phyloP scores from a whole-genome alignment of 2,329 filamentous ascomycete genomes.

The Chaetomiaceae sp. region DNA sequence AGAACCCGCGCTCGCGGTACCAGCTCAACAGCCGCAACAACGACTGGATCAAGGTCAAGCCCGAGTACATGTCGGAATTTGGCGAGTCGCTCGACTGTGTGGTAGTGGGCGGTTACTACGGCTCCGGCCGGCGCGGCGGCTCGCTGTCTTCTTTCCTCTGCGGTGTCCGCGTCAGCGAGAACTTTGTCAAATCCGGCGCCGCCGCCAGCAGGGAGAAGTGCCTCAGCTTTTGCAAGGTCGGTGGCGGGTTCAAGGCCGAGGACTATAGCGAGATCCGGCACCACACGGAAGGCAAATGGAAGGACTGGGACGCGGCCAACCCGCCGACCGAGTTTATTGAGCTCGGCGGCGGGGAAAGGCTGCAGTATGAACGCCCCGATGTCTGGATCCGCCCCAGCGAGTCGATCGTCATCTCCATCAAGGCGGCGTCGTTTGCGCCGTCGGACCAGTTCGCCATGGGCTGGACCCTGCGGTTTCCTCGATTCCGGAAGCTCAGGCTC shows the following conservation, averaged over 20 bases:
- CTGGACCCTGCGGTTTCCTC: constrained; percentile 82
- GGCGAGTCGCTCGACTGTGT: constrained; percentile 89
- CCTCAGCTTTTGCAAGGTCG: constrained; percentile 96
- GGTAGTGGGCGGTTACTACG: constrained; percentile 88
- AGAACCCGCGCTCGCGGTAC: constrained; percentile 87
- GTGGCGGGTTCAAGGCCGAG: constrained; percentile 80
- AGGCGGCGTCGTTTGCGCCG: constrained; percentile 71
- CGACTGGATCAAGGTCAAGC: constrained; percentile 98
- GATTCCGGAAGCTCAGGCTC: constrained; percentile 75
- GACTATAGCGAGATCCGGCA: constrained; percentile 83
- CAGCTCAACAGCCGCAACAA: constrained; percentile 84
- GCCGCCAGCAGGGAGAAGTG: constrained; percentile 64
- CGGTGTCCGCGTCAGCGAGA: constrained; percentile 71
- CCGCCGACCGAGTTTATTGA: constrained; percentile 77
- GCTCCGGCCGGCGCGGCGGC: constrained; percentile 79
- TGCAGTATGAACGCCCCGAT: constrained; percentile 75
- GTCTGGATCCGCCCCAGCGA: constrained; percentile 89
- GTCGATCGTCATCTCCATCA: constrained; percentile 82
- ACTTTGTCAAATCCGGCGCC: constrained; percentile 52
- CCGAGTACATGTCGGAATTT: constrained; percentile 96
- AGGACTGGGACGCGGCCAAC: constrained; percentile 71
- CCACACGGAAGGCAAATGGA: constrained; percentile 87
- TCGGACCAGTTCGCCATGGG: constrained; percentile 75
- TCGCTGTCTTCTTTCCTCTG: constrained; percentile 84
- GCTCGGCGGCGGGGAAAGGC: constrained; percentile 68